Base-by-base conservation (phyloP, 1,284 basidiomycete genomes). In the Agroathelia rolfsii region DNA sequence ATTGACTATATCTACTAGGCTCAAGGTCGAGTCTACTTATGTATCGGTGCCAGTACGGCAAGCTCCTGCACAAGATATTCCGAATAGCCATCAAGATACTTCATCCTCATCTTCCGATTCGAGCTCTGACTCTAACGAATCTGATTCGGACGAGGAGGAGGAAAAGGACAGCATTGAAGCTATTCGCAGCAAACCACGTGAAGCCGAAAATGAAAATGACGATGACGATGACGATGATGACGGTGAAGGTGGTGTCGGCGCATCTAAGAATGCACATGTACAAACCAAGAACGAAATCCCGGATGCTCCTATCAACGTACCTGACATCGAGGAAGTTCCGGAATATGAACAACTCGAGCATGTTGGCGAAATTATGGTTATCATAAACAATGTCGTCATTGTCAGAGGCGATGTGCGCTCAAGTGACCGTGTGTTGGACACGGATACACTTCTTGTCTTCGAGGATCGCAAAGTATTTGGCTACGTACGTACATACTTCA, bases 371-470 rank as follows among this genome's bases (percentile, higher is more conserved):
- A 60, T 90, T 14, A 71, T 78, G 66, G 79, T 64, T 41, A 66
- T 87, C 31, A 58, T 87, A 22, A 73, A 73, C 42, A 72, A 70
- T 28, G 66, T 75, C 20, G 80, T 76, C 30, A 77, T 89, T 34
- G 62, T 89, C 32, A 74, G 64, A 41, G 85, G 83, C 23, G n/a
- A n/a, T n/a, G n/a, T n/a, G n/a, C 56, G 62, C 35, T 61, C 63
- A 5, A 68, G 64, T 23, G 69, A 76, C 41, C 64, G 62, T 24
- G 75, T 82, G 6, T 62, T 89, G 24, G 89, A 93, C 52, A 75
- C 72, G 20, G 89, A 87, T 23, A 90, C 86, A n/a, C 56, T 92
- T 23, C 68, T 93, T 25, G 82, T 88, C 16, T 87, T 89, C 48
- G 76, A 79, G 14, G 85, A 93, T 51, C 63, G 85, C 35, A 79